A percentile compares a stretch with the other conserved stretches of the same genome.
Evolutionary conservation across 2,329 filamentous ascomycete genomes (phyloP).

Genomic region (Purpureocillium takamizusanense): DNA sequence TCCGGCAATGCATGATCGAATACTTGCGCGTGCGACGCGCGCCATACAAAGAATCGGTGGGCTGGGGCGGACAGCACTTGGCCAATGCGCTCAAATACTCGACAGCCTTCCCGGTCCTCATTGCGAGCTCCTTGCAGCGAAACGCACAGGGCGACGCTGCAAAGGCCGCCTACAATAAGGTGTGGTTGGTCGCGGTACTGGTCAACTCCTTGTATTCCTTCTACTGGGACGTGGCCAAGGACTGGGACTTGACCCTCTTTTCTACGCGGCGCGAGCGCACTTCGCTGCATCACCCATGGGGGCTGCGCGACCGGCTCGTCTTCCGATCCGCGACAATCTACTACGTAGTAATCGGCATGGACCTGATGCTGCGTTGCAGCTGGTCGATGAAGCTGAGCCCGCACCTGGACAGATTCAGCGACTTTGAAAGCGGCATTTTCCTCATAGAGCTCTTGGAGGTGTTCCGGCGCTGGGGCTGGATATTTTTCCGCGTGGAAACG

Average conservation of each 20-base stretch:
- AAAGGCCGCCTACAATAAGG: conserved; percentile 36
- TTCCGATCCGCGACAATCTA: conserved; percentile 69
- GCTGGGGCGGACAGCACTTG: conserved; percentile 78
- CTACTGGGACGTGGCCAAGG: conserved; percentile 94
- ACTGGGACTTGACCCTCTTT: conserved; percentile 91
- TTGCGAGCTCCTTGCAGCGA: conserved; percentile 67
- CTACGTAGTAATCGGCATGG: conserved; percentile 70
- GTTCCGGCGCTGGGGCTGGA: conserved; percentile 87
- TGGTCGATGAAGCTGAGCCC: conserved; percentile 85
- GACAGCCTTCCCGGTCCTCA: conserved; percentile 86
- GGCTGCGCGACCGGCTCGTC: conserved; percentile 64
- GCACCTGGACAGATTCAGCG: conserved; percentile 73
- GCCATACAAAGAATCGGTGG: conserved; percentile 44
- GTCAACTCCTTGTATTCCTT: conserved; percentile 92
- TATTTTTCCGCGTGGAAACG: conserved; percentile 90
- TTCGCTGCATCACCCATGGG: conserved; percentile 61
- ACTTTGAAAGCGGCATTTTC: conserved; percentile 84
- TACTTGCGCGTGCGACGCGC: conserved; percentile 61
- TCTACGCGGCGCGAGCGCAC: conserved; percentile 47
- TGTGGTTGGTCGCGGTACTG: conserved; percentile 64
- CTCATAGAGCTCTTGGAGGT: conserved; percentile 81
- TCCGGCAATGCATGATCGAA: conserved; percentile 88
- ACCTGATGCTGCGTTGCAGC: conserved; percentile 76
- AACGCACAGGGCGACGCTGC: conserved; percentile 37
- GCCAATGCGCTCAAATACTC: conserved; percentile 93